A percentile compares a stretch with the other conserved stretches of the same genome.
Conservation (phyloP, 306 rosid species). For the Trifolium pratense region DNA sequence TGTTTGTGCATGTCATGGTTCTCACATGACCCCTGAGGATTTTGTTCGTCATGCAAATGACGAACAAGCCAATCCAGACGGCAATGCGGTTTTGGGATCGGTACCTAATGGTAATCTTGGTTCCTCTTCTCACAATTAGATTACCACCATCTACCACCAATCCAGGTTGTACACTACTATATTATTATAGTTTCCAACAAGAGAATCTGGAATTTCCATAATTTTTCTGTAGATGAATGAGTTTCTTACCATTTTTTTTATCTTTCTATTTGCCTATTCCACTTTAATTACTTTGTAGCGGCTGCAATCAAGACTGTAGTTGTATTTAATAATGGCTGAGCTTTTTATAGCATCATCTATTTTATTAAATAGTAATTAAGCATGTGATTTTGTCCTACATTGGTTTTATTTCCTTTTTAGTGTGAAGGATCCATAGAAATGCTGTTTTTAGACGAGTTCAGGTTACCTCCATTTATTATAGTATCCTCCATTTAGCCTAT, state of each 20-base stretch:
- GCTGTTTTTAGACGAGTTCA: too few species aligned
- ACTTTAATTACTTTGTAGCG: constrained; percentile 36
- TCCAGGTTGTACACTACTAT: constrained; percentile 40
- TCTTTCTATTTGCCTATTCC: constrained; percentile 8
- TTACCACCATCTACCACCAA: constrained; percentile 34
- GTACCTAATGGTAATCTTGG: constrained; percentile 70
- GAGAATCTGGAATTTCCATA: constrained; percentile 42
- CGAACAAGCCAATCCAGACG: constrained; percentile 61
- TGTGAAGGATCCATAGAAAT: too few species aligned
- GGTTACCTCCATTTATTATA: too few species aligned
- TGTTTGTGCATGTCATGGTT: constrained; percentile 93
- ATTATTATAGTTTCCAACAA: constrained; percentile 30
- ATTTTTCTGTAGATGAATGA: constrained; percentile 43
- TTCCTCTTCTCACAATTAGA: constrained; percentile 77
- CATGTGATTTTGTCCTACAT: constrained; percentile 13
- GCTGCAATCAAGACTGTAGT: constrained; percentile 46
- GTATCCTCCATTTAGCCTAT: too few species aligned
- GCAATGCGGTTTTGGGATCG: constrained; percentile 53
- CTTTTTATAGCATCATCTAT: constrained; percentile 37
- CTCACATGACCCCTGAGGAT: constrained; percentile 89
- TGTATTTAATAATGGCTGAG: constrained; percentile 49
- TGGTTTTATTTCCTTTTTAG: too few species aligned
- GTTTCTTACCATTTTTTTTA: constrained; percentile 42
- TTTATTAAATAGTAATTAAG: constrained; percentile 36
- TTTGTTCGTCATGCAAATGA: constrained; percentile 83